These are phyloP conservation scores for Chlorencoelia australis DNA, from an alignment of 2,329 filamentous ascomycete genomes.

Conservation along the genomic window DNA sequence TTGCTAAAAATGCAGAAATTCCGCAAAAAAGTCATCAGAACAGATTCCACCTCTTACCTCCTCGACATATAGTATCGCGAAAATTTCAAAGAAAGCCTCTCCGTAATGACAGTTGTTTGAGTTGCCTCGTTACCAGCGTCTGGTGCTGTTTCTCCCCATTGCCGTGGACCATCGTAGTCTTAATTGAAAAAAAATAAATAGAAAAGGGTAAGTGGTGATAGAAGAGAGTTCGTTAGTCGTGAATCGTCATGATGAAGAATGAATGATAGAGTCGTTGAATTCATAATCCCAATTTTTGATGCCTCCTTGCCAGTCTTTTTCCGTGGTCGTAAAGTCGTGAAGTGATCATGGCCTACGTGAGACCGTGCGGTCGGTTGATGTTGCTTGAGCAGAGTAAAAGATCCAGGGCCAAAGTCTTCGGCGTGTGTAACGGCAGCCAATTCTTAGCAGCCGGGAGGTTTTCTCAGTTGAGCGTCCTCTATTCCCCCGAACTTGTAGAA, in stretches of 20 bases:
- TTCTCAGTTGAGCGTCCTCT: conserved; percentile 16
- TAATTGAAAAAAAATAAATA: conserved; percentile 8
- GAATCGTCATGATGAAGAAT: conserved; percentile 8
- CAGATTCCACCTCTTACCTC: neutral
- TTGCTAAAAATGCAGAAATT: conserved; percentile 19
- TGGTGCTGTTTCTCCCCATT: conserved; percentile 25
- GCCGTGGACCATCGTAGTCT: conserved; percentile 18
- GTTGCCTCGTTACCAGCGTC: conserved; percentile 25
- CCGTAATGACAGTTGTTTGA: conserved; percentile 23
- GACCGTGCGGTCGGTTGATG: too few relatives aligned
- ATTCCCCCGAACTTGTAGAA: conserved; percentile 27
- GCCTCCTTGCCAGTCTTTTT: conserved; percentile 15
- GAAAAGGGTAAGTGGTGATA: conserved; percentile 13
- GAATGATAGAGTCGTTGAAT: neutral
- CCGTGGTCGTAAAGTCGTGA: conserved; percentile 14
- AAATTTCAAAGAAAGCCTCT: conserved; percentile 13
- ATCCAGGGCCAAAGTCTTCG: too few relatives aligned
- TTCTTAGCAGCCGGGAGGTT: conserved; percentile 20
- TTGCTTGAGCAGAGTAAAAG: conserved; percentile 7
- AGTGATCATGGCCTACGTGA: too few relatives aligned
- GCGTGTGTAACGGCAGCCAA: conserved; percentile 14
- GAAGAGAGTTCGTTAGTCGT: conserved; percentile 12
- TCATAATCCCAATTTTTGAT: conserved; percentile 10
- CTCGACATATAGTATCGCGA: neutral
- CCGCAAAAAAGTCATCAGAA: conserved; percentile 9